Conservation (phyloP, 1,284 basidiomycete genomes). For the Hortiboletus rubellus region DNA sequence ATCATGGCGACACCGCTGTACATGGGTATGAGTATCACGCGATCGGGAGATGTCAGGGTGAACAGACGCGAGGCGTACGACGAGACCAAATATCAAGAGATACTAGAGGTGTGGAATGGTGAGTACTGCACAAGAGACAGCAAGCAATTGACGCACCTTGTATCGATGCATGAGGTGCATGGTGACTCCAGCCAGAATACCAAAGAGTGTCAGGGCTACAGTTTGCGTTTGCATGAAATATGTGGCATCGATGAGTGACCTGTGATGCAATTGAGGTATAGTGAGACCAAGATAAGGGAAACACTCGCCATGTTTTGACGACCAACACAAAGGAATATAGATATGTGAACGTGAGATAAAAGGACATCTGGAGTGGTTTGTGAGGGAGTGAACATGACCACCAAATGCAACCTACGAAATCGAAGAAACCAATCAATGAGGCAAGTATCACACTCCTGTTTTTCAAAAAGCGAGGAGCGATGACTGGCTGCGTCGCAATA, state of each 20-base stretch:
- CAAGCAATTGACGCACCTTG: conserved; percentile 37
- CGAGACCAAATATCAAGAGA: conserved; percentile 64
- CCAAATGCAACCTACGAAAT: conserved; percentile 50
- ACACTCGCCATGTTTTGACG: conserved; percentile 54
- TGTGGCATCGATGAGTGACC: conserved; percentile 51
- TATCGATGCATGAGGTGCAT: conserved; percentile 59
- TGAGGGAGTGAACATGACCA: background rate
- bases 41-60: background rate
- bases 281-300: background rate
- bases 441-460: conserved; percentile 63
- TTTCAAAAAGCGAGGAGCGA: conserved; percentile 55
- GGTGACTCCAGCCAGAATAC: conserved; percentile 56
- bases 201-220: conserved; percentile 65
- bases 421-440: conserved; percentile 66
- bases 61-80: conserved; percentile 57
- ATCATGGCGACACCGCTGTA: conserved; percentile 66
- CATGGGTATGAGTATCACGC: conserved; percentile 15
- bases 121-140: background rate
- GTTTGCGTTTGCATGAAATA: conserved; percentile 60
- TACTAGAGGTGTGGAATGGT: conserved; percentile 38
- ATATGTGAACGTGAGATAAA: conserved; percentile 61
- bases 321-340: conserved; percentile 62
- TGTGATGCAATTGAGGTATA: conserved; percentile 18
- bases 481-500: conserved; percentile 51
- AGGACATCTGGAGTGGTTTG: conserved; percentile 53